Percentiles rank a stretch among this genome's conserved stretches.
These are phyloP conservation scores for Aspergillus tanneri DNA, from an alignment of 2,329 filamentous ascomycete genomes.

Conservation along the genomic window DNA sequence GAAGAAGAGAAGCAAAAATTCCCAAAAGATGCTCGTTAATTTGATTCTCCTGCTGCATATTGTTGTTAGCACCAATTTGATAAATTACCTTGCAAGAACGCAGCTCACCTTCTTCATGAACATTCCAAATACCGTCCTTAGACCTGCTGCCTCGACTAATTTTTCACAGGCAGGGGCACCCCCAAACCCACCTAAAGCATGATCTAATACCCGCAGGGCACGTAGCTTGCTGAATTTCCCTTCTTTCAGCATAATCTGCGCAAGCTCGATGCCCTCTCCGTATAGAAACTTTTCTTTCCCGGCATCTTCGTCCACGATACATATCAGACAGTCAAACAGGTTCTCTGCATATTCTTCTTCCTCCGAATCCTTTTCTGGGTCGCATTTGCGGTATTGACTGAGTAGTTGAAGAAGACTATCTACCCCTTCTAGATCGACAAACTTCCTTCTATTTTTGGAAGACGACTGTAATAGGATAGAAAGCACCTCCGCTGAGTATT, in stretches of 20 bases:
- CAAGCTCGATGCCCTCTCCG: conserved; percentile 88
- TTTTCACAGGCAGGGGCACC: conserved; percentile 67
- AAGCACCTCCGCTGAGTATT: conserved; percentile 88
- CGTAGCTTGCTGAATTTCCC: conserved; percentile 78
- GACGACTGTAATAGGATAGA: conserved; percentile 84
- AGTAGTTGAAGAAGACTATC: conserved; percentile 80
- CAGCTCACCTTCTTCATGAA: conserved; percentile 71
- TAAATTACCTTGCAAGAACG: background rate
- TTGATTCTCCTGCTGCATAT: conserved; percentile 59
- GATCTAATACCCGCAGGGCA: conserved; percentile 79
- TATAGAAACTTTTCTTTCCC: conserved; percentile 83
- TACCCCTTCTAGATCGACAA: conserved; percentile 68
- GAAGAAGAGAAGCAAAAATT: conserved; percentile 79
- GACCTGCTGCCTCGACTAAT: conserved; percentile 76
- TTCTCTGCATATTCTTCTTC: conserved; percentile 97
- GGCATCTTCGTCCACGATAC: conserved; percentile 68
- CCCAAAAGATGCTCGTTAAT: conserved; percentile 77
- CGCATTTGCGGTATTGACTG: conserved; percentile 78
- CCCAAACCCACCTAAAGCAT: conserved; percentile 65
- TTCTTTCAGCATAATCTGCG: conserved; percentile 86
- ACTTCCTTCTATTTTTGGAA: conserved; percentile 59
- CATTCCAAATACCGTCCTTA: conserved; percentile 80
- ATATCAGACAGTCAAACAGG: conserved; percentile 81
- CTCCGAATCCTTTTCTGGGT: conserved; percentile 79
- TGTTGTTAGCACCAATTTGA: conserved; percentile 17